These are phyloP conservation scores for Ophiostoma piceae DNA, from an alignment of 2,329 filamentous ascomycete species.

Conservation along the genomic window DNA sequence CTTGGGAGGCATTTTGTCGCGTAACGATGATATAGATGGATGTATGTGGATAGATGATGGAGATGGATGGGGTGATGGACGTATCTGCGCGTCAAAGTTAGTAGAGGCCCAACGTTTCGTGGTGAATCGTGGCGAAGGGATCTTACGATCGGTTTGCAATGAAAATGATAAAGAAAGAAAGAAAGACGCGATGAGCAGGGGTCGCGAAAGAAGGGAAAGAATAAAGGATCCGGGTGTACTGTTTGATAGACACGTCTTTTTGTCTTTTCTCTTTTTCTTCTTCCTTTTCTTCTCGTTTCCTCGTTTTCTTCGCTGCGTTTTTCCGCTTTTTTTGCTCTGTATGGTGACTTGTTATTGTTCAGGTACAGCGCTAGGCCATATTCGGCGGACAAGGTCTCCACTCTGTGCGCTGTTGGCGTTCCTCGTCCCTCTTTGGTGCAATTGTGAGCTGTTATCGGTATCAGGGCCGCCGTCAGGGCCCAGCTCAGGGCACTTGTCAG, in stretches of 20 bases:
- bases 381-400: slow-evolving; percentile 4
- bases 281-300: slow-evolving; percentile 7
- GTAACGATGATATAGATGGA: not conserved
- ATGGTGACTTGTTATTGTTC: slow-evolving; percentile 10
- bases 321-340: not conserved
- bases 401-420: not conserved
- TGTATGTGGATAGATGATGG: not conserved
- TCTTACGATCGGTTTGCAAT: not conserved
- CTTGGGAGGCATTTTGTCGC: slow-evolving; percentile 25
- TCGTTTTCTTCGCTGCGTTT: not conserved
- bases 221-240: slow-evolving; percentile 4
- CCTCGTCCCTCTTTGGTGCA: not conserved
- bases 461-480: not conserved
- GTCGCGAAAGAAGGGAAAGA: not conserved
- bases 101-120: not conserved
- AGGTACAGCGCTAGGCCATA: not conserved
- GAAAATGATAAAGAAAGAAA: slow-evolving; percentile 9
- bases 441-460: slow-evolving; percentile 1
- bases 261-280: not conserved
- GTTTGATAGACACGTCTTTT: not conserved
- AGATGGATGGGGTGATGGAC: not conserved
- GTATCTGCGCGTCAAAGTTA: not conserved
- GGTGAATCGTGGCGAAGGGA: not conserved
- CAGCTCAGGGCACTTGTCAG: slow-evolving; percentile 5
- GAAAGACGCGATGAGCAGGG: slow-evolving; percentile 4